These are phyloP conservation scores for Licmophora abbreviata DNA, from an alignment of 108 stramenopile genomes.

Conservation along the genomic window DNA sequence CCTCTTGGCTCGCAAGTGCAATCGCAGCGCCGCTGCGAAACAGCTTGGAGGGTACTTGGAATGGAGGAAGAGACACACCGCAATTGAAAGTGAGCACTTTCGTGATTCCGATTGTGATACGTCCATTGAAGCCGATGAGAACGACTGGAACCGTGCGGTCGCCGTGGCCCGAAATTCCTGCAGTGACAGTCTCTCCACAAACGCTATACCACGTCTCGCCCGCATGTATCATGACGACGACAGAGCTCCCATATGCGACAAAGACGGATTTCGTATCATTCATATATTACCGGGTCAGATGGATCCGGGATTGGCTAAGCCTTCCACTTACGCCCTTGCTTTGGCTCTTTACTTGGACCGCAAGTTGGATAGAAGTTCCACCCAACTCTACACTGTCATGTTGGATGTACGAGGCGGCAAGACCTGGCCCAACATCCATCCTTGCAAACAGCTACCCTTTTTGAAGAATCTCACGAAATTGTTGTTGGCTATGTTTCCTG, in stretches of 20 bases:
- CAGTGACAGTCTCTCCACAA: neutral
- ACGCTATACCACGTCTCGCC: conserved; percentile 11
- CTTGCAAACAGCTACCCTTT: conserved; percentile 46
- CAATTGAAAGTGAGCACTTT: neutral
- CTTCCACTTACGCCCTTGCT: conserved; percentile 39
- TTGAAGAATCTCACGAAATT: conserved; percentile 34
- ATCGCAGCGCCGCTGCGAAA: neutral
- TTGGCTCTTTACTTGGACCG: conserved; percentile 60
- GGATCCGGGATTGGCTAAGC: conserved; percentile 35
- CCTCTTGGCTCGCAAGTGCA: neutral
- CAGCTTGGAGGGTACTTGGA: neutral
- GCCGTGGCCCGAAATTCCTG: neutral
- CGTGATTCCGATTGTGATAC: neutral
- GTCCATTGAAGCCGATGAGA: neutral
- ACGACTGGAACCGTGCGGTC: neutral
- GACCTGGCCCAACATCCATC: conserved; percentile 64
- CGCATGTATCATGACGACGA: conserved; percentile 10
- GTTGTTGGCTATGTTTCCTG: conserved; percentile 49
- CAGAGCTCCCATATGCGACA: conserved; percentile 13
- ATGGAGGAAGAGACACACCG: conserved; percentile 3
- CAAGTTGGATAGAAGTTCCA: conserved; percentile 27
- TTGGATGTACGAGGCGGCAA: conserved; percentile 63
- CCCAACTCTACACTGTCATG: conserved; percentile 41
- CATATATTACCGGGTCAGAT: conserved; percentile 56
- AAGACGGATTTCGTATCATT: conserved; percentile 17